These are phyloP conservation scores for Cryomyces minteri DNA, from an alignment of 495 filamentous ascomycete genomes.

Conservation along the genomic window DNA sequence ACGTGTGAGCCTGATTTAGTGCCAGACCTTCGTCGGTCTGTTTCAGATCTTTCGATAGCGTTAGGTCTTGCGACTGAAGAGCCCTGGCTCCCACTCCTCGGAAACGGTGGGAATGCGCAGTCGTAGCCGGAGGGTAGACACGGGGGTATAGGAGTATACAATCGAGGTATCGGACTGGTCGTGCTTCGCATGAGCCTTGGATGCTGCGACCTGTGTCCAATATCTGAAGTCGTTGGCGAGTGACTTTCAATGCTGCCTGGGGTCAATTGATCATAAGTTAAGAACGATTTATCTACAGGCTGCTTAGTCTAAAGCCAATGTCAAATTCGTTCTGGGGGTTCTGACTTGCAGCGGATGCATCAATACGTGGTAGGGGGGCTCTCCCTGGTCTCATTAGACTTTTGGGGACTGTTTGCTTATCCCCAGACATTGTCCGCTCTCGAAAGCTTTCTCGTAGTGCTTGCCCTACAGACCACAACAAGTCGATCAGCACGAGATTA, in stretches of 20 bases:
- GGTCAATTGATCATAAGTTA: slow-evolving; percentile 30
- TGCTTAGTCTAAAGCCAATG: slow-evolving; percentile 12
- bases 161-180: slow-evolving; percentile 24
- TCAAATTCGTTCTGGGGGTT: slow-evolving; percentile 10
- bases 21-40: background rate
- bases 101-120: slow-evolving; percentile 43
- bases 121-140: slow-evolving; percentile 31
- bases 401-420: slow-evolving; percentile 25
- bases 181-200: slow-evolving; percentile 25
- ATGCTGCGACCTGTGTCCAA: slow-evolving; percentile 25
- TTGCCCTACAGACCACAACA: background rate
- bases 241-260: slow-evolving; percentile 35
- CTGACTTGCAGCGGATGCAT: slow-evolving; percentile 36
- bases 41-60: background rate
- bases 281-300: slow-evolving; percentile 13
- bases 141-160: slow-evolving; percentile 20
- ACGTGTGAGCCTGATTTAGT: background rate
- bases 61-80: background rate
- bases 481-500: background rate
- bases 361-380: slow-evolving; percentile 2
- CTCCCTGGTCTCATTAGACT: background rate
- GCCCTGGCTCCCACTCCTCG: slow-evolving; percentile 24
- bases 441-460: slow-evolving; percentile 6
- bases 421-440: slow-evolving; percentile 14
- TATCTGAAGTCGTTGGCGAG: slow-evolving; percentile 32